phyloP scores from a whole-genome alignment of 1,284 basidiomycete genomes.

The Xanthoconium separans region DNA sequence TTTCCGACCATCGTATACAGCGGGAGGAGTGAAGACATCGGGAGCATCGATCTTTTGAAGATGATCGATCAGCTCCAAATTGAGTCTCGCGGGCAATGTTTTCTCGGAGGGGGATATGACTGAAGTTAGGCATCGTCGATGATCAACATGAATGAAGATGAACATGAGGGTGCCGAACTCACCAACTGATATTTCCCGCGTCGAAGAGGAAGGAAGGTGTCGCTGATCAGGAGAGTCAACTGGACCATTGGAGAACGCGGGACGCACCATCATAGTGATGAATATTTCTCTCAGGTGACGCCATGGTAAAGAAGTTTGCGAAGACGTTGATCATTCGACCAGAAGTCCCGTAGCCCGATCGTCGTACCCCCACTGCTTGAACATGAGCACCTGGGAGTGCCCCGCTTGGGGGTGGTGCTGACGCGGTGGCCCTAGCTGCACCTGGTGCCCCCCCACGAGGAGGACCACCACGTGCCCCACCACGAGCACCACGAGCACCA shows the following conservation, averaged over 20 bases:
- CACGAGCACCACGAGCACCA: constrained; percentile 16
- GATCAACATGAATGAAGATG: constrained; percentile 9
- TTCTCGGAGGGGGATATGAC: constrained; percentile 68
- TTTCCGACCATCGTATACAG: constrained; percentile 76
- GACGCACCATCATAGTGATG: constrained; percentile 73
- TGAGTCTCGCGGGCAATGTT: constrained; percentile 59
- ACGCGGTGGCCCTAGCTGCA: constrained; percentile 31
- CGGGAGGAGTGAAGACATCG: constrained; percentile 60
- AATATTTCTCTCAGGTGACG: constrained; percentile 59
- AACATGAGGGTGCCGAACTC: constrained; percentile 29
- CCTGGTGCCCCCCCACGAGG: constrained; percentile 31
- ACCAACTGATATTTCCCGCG: constrained; percentile 48
- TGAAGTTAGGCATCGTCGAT: constrained; percentile 25
- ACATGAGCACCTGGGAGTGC: constrained; percentile 45
- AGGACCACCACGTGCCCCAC: constrained; percentile 28
- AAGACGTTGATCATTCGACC: constrained; percentile 53
- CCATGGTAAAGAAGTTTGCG: constrained; percentile 64
- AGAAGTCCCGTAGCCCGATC: constrained; percentile 58
- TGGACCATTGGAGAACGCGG: constrained; percentile 17
- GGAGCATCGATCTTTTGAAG: constrained; percentile 58
- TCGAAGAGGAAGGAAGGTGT: not conserved
- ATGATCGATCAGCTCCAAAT: constrained; percentile 62
- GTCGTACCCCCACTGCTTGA: constrained; percentile 59
- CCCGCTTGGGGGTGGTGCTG: constrained; percentile 32
- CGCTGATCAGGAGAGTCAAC: constrained; percentile 20